Evolutionary conservation across 495 filamentous ascomycete species (phyloP), one percentile per base, ranked within the genome.

Genomic region (Penicillium riverlandense): DNA sequence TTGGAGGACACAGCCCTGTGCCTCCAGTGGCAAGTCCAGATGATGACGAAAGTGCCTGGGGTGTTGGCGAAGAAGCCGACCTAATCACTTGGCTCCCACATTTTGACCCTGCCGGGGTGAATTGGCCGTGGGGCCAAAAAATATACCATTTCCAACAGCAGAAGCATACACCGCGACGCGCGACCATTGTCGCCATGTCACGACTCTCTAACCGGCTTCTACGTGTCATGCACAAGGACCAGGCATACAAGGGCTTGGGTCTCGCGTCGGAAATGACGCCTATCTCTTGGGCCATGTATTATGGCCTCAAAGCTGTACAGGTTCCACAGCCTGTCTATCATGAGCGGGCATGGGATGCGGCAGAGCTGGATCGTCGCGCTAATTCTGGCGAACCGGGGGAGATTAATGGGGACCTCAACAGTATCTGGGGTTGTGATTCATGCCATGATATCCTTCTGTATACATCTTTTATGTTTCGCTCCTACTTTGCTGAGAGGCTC

Each of bases 1-100:
- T 29, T 14, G 14, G 34, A 37, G 38, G 70, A 80, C 38, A 66
- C 57, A 10, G 79, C 77, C 76, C 75, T 10, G 57, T 62, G 10
- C 74, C 78, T 0, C 82, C 80, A 2, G 40, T 38, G 7, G 67
- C 75, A 1, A 43, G 46, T 11, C 64, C 76, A 14, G 65, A 72
- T 14, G 58, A 81, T 3, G 82, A 87, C 50, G 49, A 76, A 30
- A 82, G 79, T 53, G 48, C 64, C 33, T 87, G 83, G 84, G 85
- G 85, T 13, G 73, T 84, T 11, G 80, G 73, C 34, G 83, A 87
- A 61, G 80, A 84, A 39, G 85, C 84, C n/a, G 85, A 89, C 55
- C 63, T 84, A 35, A 85, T 89, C 40, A 79, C 78, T 7, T 65
- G 85, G 31, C 69, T 78, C 2, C 84, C 85, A 1, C 80, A 85